phyloP scores from a whole-genome alignment of 2,329 filamentous ascomycete species.

The Bipolaris cookei region DNA sequence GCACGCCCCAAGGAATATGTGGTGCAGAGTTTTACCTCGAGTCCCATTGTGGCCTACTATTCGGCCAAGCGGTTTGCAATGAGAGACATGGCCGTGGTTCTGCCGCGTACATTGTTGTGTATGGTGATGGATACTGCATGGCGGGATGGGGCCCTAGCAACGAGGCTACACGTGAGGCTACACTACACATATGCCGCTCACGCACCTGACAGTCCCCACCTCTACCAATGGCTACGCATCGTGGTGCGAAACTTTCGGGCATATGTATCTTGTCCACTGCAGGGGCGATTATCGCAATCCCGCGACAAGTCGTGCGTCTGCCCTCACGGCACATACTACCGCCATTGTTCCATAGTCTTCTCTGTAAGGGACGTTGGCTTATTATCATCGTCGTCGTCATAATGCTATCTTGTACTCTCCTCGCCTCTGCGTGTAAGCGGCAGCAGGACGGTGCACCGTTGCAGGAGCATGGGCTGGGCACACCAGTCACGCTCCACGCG shows the following conservation, averaged over 20 bases:
- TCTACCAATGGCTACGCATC: constrained; percentile 24
- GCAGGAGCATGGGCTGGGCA: constrained; percentile 45
- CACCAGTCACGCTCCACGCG: constrained; percentile 27
- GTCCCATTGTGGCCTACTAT: constrained; percentile 15
- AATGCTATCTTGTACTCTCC: constrained; percentile 31
- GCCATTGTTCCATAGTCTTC: constrained; percentile 8
- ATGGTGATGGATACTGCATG: constrained; percentile 8
- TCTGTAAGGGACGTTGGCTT: constrained; percentile 9
- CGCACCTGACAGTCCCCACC: constrained; percentile 25
- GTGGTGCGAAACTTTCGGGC: constrained; percentile 18
- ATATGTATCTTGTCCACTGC: constrained; percentile 16
- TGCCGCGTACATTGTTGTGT: constrained; percentile 5
- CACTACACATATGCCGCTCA: constrained; percentile 27
- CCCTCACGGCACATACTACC: constrained; percentile 8
- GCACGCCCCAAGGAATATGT: constrained; percentile 18
- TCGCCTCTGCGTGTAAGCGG: constrained; percentile 34
- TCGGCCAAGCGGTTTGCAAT: constrained; percentile 11
- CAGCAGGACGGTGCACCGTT: constrained; percentile 33
- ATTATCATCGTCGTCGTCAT: constrained; percentile 16
- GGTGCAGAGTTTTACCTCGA: constrained; percentile 8
- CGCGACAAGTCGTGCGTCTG: constrained; percentile 6
- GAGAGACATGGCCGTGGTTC: constrained; percentile 15
- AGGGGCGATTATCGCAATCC: constrained; percentile 23
- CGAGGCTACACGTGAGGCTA: constrained; percentile 17
- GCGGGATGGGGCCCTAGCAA: constrained; percentile 2